Evolutionary conservation across 768 basidiomycete species (phyloP), one percentile per base, ranked within the genome.

Genomic region (Rhodocollybia butyracea): DNA sequence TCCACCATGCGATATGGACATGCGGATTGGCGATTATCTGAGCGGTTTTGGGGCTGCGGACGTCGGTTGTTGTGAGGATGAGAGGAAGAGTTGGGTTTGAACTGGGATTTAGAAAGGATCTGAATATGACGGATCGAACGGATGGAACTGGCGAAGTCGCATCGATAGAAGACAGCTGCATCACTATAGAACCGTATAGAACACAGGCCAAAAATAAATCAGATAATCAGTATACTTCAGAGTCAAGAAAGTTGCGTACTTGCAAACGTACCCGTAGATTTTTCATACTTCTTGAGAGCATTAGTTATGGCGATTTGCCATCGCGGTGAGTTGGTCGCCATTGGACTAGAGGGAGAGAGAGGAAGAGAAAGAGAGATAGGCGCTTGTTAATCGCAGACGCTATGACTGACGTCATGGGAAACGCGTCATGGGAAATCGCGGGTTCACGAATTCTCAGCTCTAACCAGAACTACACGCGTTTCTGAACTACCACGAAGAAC

Each of bases 1-100:
- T 78, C 89, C 90, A 94, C 85, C 88, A 93, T 11, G 76, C 81
- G 40, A 86, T 60, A 65, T 93, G 86, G 57, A 85, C 79, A 40
- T 73, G 66, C 10, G 76, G 64, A 54, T 74, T 74, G 34, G 73
- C 63, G 22, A 70, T 71, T 45, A 91, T 70, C 60, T 91, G 85
- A 1, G 68, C 45, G 31, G 82, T 76, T 62, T 94, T 94, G 21
- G 84, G 83, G 2, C 84, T 77, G 24, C 91, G 86, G 43, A 85
- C 66, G 70, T 92, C 91, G 45, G 90, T 90, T 12, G 85, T 81
- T 46, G 78, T 73, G 41, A 91, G 61, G 59, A 94, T 66, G 5
- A 93, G 72, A 0, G 89, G 86, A 3, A 81, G 72, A 26, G 72
- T 60, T 1, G 82, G 79, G 17, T 66, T 59, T 21, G 66, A 61